A percentile compares a stretch with the other conserved stretches of the same genome.
Conservation (phyloP, 352 stramenopile genomes). For the Phytophthora lateralis region DNA sequence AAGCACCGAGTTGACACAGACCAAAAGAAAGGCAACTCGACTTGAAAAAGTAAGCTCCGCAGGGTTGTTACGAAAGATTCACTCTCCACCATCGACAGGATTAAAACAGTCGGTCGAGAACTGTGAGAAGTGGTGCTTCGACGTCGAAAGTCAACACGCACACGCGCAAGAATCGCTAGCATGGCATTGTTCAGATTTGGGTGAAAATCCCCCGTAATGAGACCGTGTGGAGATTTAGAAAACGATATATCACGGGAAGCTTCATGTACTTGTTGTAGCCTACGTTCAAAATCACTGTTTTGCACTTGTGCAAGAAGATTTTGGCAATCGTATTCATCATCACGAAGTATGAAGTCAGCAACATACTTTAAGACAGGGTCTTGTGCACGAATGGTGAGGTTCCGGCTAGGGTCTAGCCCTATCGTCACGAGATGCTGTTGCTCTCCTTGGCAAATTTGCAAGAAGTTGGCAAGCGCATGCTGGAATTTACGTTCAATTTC, state of each 20-base stretch:
- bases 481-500: conserved; percentile 56
- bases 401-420: conserved; percentile 26
- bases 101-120: conserved; percentile 18
- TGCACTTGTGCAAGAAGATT: conserved; percentile 35
- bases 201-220: conserved; percentile 49
- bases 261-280: conserved; percentile 24
- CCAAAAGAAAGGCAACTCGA: conserved; percentile 72
- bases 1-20: conserved; percentile 53
- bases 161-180: conserved; percentile 35
- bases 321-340: conserved; percentile 53
- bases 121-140: conserved; percentile 12
- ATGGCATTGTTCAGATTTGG: conserved; percentile 46
- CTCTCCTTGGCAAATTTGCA: conserved; percentile 45
- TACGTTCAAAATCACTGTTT: conserved; percentile 1
- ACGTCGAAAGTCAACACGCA: conserved; percentile 36
- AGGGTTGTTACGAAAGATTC: conserved; percentile 54
- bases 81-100: conserved; percentile 63
- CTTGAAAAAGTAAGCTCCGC: conserved; percentile 42
- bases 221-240: conserved; percentile 19
- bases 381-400: conserved; percentile 46
- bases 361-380: conserved; percentile 66
- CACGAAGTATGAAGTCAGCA: conserved; percentile 52
- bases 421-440: conserved; percentile 56
- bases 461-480: conserved; percentile 45
- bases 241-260: conserved; percentile 37